Evolutionary conservation across 306 rosid species (phyloP), one percentile per base, ranked within the genome.

Genomic region (Cucurbita argyrosperma): DNA sequence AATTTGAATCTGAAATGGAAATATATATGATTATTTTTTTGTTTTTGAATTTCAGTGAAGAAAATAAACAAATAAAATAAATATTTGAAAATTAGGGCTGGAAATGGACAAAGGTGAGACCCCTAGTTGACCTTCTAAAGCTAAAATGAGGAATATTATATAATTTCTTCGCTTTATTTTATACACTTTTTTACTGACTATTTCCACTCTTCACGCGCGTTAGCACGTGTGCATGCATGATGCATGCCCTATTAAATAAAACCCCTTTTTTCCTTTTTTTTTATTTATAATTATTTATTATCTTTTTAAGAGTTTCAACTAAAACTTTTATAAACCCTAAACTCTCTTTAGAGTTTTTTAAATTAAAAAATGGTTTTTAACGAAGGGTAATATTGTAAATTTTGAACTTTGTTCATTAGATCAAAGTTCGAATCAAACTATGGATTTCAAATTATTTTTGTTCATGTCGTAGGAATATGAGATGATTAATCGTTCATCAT

Each of bases 141-240:
- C 72, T n/a, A 30, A 59, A 6, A 6, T 2, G 5, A 30, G 38
- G 2, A 40, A 13, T 30, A 30, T 19, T 42, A n/a, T 16, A 75
- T 70, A 1, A 15, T 26, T 66, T 57, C 14, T 10, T 57, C 18
- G 52, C 19, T 74, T 14, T 76, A 59, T 23, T 56, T 30, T 39
- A 38, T 59, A 63, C 77, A 61, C 8, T 47, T 23, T 35, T 4
- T 59, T 35, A 12, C 68, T 62, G 68, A 62, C 47, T 39, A 69
- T 77, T 76, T 64, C 55, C 72, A 54, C 80, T 57, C 75, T 73
- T 58, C 80, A 75, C 77, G 76, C 76, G 47, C 81, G 8, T 14
- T 37, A 72, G 9, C 90, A 81, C 90, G 85, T 87, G 88, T 59
- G 57, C 80, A 71, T 76, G 16, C 80, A 71, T 43, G 35, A 70